phyloP scores from a whole-genome alignment of 352 stramenopile genomes.

The Globisporangium paddicum region DNA sequence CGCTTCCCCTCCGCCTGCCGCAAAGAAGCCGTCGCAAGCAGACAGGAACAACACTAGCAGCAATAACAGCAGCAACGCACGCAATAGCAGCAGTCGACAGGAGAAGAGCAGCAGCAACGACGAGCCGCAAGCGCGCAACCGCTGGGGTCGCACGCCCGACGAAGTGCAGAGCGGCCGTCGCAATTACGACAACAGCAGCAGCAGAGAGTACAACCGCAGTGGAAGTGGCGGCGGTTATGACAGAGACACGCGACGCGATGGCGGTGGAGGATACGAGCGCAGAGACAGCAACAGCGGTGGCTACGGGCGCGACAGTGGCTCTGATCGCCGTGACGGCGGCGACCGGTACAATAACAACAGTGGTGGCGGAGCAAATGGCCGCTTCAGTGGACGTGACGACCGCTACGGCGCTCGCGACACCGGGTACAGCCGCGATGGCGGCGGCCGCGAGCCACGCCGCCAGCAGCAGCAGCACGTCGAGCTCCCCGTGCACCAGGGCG shows the following conservation, averaged over 20 bases:
- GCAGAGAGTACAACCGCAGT: conserved; percentile 6
- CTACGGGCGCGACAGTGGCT: neutral
- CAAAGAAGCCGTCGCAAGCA: conserved; percentile 12
- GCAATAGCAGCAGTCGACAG: conserved; percentile 8
- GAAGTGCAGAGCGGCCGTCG: conserved; percentile 15
- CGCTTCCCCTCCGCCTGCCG: conserved; percentile 3
- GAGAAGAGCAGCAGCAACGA: neutral
- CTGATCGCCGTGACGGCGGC: neutral
- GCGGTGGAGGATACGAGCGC: neutral
- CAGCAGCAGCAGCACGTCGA: conserved; percentile 17
- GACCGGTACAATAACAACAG: neutral
- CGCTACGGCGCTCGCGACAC: conserved; percentile 3
- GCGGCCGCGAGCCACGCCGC: conserved; percentile 13
- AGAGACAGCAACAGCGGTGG: conserved; percentile 6
- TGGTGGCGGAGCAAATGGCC: neutral
- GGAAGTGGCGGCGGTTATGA: conserved; percentile 2
- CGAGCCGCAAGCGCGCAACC: conserved; percentile 7
- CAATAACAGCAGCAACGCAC: conserved; percentile 2
- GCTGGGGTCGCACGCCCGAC: conserved; percentile 8
- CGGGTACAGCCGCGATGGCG: neutral
- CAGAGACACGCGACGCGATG: neutral
- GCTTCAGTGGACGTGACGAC: conserved; percentile 10
- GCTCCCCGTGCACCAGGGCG: conserved; percentile 28
- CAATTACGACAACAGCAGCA: conserved; percentile 14
- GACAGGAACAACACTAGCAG: neutral